phyloP scores from a whole-genome alignment of 2,329 filamentous ascomycete species.

The Shiraia sp. region DNA sequence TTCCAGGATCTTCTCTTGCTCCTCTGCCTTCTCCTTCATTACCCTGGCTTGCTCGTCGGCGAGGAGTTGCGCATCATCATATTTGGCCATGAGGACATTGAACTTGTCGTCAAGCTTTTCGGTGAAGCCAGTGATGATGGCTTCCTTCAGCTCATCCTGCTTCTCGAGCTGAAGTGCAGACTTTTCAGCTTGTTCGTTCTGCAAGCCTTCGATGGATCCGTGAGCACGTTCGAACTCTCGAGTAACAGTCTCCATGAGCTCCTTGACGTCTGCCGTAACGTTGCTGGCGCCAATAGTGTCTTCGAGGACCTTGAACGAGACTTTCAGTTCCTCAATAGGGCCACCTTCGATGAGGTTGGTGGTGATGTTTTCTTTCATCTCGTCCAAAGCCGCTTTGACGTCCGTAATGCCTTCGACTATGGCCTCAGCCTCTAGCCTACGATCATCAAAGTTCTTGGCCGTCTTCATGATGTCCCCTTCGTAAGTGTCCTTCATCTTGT shows the following conservation, averaged over 20 bases:
- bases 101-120: slow-evolving; percentile 76
- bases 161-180: slow-evolving; percentile 60
- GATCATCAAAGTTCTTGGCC: slow-evolving; percentile 78
- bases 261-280: slow-evolving; percentile 56
- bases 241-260: slow-evolving; percentile 73
- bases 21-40: slow-evolving; percentile 71
- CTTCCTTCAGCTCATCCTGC: slow-evolving; percentile 62
- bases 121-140: slow-evolving; percentile 58
- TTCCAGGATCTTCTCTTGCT: slow-evolving; percentile 73
- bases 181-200: slow-evolving; percentile 73
- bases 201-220: slow-evolving; percentile 75
- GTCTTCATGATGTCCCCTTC: slow-evolving; percentile 74
- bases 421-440: slow-evolving; percentile 79
- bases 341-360: slow-evolving; percentile 76
- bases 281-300: slow-evolving; percentile 62
- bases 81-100: slow-evolving; percentile 79
- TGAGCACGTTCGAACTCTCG: slow-evolving; percentile 86
- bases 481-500: slow-evolving; percentile 73
- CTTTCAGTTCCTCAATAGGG: slow-evolving; percentile 61
- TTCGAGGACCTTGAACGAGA: slow-evolving; percentile 69
- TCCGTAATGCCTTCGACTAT: slow-evolving; percentile 78
- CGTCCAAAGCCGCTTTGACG: slow-evolving; percentile 75
- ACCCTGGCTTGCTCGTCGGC: slow-evolving; percentile 75
- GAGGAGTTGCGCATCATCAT: slow-evolving; percentile 78
- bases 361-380: slow-evolving; percentile 76